Evolutionary conservation across 1,284 basidiomycete species (phyloP), one percentile per base, ranked within the genome.

Genomic region (Rugosomyces carneus): DNA sequence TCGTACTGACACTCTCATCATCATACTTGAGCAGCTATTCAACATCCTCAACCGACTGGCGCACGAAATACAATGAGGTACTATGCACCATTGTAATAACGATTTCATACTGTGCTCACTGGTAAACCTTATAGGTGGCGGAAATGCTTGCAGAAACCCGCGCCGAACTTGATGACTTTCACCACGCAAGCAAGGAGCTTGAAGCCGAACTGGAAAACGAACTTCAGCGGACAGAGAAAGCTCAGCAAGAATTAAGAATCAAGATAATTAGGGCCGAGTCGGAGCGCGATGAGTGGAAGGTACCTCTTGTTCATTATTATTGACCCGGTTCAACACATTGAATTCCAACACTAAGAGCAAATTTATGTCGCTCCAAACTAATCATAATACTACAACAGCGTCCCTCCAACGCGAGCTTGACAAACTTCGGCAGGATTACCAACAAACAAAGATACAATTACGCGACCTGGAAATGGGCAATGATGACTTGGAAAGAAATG

Each of bases 401-500:
- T 89, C 89, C 45, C 73, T 92, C 48, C 89, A 95, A 67, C 80
- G 88, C 42, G 92, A 96, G 67, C 76, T 97, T 50, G 94, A 97
- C 58, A 84, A 75, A 49, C 70, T 86, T 39, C 74, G 90, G 45
- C 85, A 89, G 56, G 88, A 91, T 55, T 74, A 85, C 53, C 89
- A 93, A 63, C 79, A 78, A 51, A 71, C 82, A 48, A 90, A 89
- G 64, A 71, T 91, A 19, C 85, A 90, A 57, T 69, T 93, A 23
- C 81, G 91, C 9, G 92, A 95, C 58, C 73, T 96, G 40, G 93
- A 97, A 66, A 86, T 96, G 81, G 93, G 93, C 29, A 96, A 96
- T 59, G 93, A 97, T 60, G 92, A 96, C 66, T 73, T 97, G 49
- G 93, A 97, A 64, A 73, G 91, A 53, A 93, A 87, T 61, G 92